Evolutionary conservation across 2,329 filamentous ascomycete genomes (phyloP).

Genomic region (Calonectria naviculata): DNA sequence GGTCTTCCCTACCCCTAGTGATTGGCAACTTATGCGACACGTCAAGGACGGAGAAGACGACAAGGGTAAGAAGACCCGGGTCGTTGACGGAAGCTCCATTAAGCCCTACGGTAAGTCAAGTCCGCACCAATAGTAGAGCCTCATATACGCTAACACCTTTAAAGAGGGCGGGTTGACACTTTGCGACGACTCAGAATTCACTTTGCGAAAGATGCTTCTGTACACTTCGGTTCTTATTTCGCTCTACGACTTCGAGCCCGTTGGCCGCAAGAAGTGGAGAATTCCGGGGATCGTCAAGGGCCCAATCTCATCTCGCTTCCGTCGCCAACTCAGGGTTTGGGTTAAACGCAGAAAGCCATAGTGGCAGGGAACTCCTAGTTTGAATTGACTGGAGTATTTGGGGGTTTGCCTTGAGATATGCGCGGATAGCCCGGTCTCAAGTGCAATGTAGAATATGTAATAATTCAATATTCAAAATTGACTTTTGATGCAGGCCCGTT

Average conservation of each 20-base stretch:
- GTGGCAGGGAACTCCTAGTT: not conserved
- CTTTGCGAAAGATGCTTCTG: constrained; percentile 47
- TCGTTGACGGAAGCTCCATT: constrained; percentile 41
- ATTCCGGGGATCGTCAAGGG: constrained; percentile 38
- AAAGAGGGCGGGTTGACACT: constrained; percentile 46
- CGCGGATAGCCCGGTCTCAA: not conserved
- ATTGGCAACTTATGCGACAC: constrained; percentile 50
- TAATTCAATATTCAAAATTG: not conserved
- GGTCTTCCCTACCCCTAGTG: constrained; percentile 45
- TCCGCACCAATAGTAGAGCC: not conserved
- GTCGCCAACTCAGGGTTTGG: constrained; percentile 45
- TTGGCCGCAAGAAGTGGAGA: constrained; percentile 41
- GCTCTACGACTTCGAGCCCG: constrained; percentile 50
- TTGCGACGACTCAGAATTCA: constrained; percentile 46
- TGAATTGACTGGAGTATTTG: not conserved
- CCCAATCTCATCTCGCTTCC: constrained; percentile 41
- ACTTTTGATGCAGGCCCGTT: not conserved
- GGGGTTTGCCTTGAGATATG: not conserved
- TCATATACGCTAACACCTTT: constrained; percentile 12
- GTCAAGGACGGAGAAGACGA: constrained; percentile 40
- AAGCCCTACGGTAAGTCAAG: constrained; percentile 47
- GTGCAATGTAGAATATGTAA: not conserved
- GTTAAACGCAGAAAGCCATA: constrained; percentile 40
- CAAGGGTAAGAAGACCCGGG: constrained; percentile 34
- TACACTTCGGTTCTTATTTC: constrained; percentile 48